phyloP scores from a whole-genome alignment of 1,284 basidiomycete species.

The Neolentinus lepideus region DNA sequence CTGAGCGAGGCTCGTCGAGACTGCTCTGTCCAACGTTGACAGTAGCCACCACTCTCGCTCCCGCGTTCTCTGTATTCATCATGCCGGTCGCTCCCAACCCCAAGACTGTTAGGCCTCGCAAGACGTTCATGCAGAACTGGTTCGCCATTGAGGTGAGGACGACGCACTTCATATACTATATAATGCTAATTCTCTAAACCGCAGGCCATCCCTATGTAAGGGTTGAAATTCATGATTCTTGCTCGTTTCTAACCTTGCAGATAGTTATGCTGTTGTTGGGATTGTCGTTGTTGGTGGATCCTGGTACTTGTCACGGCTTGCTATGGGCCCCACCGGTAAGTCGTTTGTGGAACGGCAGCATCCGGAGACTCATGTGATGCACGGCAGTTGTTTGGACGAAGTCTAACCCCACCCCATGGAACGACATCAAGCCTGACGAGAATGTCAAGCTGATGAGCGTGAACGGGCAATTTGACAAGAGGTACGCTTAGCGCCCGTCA shows the following conservation, averaged over 20 bases:
- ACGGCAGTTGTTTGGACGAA: slow-evolving; percentile 71
- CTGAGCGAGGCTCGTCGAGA: background rate
- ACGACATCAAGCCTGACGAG: slow-evolving; percentile 64
- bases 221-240: slow-evolving; percentile 7
- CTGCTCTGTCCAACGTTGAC: background rate
- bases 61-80: slow-evolving; percentile 3
- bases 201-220: slow-evolving; percentile 77
- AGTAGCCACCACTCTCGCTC: background rate
- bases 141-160: slow-evolving; percentile 69
- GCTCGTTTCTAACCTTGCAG: slow-evolving; percentile 3
- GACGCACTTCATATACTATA: slow-evolving; percentile 1
- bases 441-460: slow-evolving; percentile 63
- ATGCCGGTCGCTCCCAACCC: slow-evolving; percentile 13
- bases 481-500: slow-evolving; percentile 29
- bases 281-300: slow-evolving; percentile 52
- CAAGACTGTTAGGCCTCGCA: slow-evolving; percentile 9
- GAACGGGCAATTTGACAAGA: slow-evolving; percentile 67
- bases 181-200: slow-evolving; percentile 1
- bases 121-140: slow-evolving; percentile 64
- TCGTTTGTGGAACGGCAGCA: slow-evolving; percentile 7
- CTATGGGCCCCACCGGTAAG: slow-evolving; percentile 62
- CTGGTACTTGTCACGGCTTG: slow-evolving; percentile 73
- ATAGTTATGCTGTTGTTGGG: slow-evolving; percentile 67
- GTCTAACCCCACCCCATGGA: slow-evolving; percentile 76
- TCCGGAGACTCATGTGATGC: slow-evolving; percentile 1